Percentiles rank a stretch among this genome's conserved stretches.
These are phyloP conservation scores for Penicillium nucicola DNA, from an alignment of 495 filamentous ascomycete genomes.

Conservation along the genomic window DNA sequence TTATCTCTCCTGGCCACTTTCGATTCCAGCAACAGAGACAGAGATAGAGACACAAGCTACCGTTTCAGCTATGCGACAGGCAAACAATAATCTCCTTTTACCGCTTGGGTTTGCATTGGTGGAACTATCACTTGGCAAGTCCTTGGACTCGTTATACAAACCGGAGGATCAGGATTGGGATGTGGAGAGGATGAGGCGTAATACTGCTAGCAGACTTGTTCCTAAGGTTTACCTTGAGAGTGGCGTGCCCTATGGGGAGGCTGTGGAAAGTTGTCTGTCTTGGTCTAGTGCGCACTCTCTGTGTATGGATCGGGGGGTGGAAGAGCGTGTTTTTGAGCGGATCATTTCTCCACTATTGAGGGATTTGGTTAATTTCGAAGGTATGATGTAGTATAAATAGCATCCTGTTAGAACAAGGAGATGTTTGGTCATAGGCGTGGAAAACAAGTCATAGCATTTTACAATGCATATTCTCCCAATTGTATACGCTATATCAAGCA, in stretches of 20 bases:
- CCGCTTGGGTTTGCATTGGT: constrained; percentile 31
- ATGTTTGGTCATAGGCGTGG: no score
- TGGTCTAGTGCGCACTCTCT: constrained; percentile 14
- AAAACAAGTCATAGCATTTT: no score
- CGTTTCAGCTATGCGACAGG: background rate
- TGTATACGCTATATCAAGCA: no score
- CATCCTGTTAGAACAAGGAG: no score
- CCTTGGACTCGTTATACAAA: constrained; percentile 11
- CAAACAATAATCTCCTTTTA: constrained; percentile 21
- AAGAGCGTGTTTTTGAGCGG: constrained; percentile 11
- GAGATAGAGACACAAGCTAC: background rate
- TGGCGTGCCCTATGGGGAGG: constrained; percentile 31
- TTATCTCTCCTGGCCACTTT: constrained; percentile 14
- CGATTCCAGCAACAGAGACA: background rate
- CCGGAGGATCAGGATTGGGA: constrained; percentile 18
- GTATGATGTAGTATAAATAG: background rate
- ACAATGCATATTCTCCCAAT: no score
- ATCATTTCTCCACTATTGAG: constrained; percentile 17
- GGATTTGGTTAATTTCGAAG: constrained; percentile 15
- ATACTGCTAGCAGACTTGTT: constrained; percentile 21
- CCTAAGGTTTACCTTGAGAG: constrained; percentile 24
- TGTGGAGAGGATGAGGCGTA: constrained; percentile 14
- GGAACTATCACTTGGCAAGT: constrained; percentile 35
- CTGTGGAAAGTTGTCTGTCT: constrained; percentile 31
- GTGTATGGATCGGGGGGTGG: constrained; percentile 5